Conservation (phyloP, 306 rosid genomes). For the Castanea crenata region DNA sequence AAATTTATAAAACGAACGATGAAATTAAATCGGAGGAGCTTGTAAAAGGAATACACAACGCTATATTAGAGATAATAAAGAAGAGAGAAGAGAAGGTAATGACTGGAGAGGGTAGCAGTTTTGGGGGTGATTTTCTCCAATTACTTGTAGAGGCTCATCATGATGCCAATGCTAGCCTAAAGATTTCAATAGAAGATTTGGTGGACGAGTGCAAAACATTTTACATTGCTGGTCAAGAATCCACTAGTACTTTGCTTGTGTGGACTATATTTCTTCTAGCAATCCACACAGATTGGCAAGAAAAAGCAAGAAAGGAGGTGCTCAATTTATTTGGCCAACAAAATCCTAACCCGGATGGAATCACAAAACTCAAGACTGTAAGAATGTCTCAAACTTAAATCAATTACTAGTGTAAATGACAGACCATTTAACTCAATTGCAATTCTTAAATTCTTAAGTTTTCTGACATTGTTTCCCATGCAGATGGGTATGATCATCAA, state of each 20-base stretch:
- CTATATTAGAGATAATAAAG: slow-evolving; percentile 6
- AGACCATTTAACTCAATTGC: too few species aligned
- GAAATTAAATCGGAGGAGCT: slow-evolving; percentile 18
- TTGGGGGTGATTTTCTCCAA: slow-evolving; percentile 33
- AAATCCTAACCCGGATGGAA: not conserved
- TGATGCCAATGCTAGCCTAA: slow-evolving; percentile 6
- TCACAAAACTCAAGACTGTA: slow-evolving; percentile 21
- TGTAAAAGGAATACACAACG: slow-evolving; percentile 3
- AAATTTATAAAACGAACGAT: slow-evolving; percentile 14
- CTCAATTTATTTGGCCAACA: too few species aligned
- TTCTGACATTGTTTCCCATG: not conserved
- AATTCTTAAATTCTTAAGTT: too few species aligned
- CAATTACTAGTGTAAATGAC: not conserved
- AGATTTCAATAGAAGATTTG: slow-evolving; percentile 23
- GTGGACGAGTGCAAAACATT: slow-evolving; percentile 36
- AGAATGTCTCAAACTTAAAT: not conserved
- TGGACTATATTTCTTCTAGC: slow-evolving; percentile 33
- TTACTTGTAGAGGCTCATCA: slow-evolving; percentile 26
- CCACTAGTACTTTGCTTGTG: slow-evolving; percentile 22
- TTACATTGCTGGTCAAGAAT: slow-evolving; percentile 33
- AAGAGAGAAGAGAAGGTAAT: slow-evolving; percentile 21
- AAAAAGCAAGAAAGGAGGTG: slow-evolving; percentile 26
- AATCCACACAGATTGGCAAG: slow-evolving; percentile 37
- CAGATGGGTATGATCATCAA: slow-evolving; percentile 27
- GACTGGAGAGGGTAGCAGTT: slow-evolving; percentile 5